phyloP scores from a whole-genome alignment of 371 early-diverging fungal genomes.

The Rhizopus microsporus region DNA sequence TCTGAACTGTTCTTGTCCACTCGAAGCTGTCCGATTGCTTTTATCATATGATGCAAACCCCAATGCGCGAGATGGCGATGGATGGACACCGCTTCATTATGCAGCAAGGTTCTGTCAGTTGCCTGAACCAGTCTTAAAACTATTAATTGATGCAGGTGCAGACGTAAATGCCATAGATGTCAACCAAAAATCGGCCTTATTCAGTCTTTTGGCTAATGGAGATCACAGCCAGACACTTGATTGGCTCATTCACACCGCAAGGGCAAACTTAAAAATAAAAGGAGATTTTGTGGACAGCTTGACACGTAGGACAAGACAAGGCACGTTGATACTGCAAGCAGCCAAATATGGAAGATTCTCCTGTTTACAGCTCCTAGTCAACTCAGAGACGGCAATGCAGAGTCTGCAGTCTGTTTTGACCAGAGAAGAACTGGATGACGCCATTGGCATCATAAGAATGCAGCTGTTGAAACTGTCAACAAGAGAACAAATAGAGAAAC shows the following conservation, averaged over 20 bases:
- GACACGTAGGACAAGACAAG: conserved; percentile 18
- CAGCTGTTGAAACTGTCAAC: conserved; percentile 16
- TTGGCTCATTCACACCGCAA: conserved; percentile 23
- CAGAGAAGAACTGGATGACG: conserved; percentile 10
- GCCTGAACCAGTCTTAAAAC: conserved; percentile 30
- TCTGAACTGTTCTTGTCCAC: conserved; percentile 34
- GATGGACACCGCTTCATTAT: conserved; percentile 79
- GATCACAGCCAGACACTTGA: conserved; percentile 24
- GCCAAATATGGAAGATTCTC: conserved; percentile 30
- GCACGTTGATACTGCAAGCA: conserved; percentile 27
- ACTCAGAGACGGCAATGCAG: conserved; percentile 20
- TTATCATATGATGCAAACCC: conserved; percentile 42
- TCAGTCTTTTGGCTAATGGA: conserved; percentile 37
- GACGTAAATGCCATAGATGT: conserved; percentile 48
- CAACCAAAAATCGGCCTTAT: conserved; percentile 34
- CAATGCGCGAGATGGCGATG: conserved; percentile 69
- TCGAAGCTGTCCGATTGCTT: conserved; percentile 39
- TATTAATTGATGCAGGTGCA: conserved; percentile 43
- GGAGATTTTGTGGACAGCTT: conserved; percentile 27
- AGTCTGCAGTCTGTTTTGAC: conserved; percentile 8
- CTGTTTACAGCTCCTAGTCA: conserved; percentile 15
- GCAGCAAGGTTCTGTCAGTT: conserved; percentile 57
- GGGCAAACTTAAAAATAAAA: conserved; percentile 17
- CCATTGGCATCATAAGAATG: conserved; percentile 16
- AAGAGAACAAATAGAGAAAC: conserved; percentile 13